These are phyloP conservation scores for Bertia moriformis DNA, from an alignment of 2,329 filamentous ascomycete genomes.

Conservation along the genomic window DNA sequence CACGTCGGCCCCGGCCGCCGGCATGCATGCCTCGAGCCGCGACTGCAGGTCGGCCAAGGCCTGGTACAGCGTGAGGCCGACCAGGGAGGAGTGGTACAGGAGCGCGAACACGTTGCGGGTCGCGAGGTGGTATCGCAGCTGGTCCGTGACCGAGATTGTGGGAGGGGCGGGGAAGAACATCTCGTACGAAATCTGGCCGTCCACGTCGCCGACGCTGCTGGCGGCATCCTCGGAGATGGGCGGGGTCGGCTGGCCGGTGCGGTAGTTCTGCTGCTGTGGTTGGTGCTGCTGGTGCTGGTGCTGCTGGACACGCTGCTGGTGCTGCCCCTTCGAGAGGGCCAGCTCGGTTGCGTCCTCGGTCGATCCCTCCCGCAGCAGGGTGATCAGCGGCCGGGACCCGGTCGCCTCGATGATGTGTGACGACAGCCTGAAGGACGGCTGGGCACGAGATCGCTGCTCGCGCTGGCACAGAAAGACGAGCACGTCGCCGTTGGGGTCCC, in stretches of 20 bases:
- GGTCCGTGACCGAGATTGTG: constrained; percentile 28
- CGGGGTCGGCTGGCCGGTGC: constrained; percentile 22
- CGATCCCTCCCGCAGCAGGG: constrained; percentile 34
- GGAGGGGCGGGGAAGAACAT: constrained; percentile 47
- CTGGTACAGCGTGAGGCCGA: constrained; percentile 48
- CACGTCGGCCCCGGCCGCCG: constrained; percentile 37
- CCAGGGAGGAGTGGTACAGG: constrained; percentile 47
- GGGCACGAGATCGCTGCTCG: constrained; percentile 25
- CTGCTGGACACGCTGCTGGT: constrained; percentile 20
- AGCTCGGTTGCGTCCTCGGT: constrained; percentile 31
- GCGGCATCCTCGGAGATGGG: constrained; percentile 26
- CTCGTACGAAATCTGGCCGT: constrained; percentile 43
- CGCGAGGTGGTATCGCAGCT: constrained; percentile 44
- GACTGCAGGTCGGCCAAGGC: constrained; percentile 47
- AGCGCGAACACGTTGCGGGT: constrained; percentile 58
- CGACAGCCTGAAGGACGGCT: constrained; percentile 39
- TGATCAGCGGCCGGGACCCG: constrained; percentile 36
- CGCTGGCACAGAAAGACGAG: constrained; percentile 37
- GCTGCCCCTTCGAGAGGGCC: constrained; percentile 16
- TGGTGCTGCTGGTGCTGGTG: too few species aligned
- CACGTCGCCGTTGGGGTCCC: constrained; percentile 46
- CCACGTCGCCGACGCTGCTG: constrained; percentile 21
- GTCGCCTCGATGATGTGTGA: constrained; percentile 44
- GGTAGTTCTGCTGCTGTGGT: too few species aligned
- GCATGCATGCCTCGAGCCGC: constrained; percentile 43